phyloP scores from a whole-genome alignment of 129 eudicot species.

The Tagetes erecta region DNA sequence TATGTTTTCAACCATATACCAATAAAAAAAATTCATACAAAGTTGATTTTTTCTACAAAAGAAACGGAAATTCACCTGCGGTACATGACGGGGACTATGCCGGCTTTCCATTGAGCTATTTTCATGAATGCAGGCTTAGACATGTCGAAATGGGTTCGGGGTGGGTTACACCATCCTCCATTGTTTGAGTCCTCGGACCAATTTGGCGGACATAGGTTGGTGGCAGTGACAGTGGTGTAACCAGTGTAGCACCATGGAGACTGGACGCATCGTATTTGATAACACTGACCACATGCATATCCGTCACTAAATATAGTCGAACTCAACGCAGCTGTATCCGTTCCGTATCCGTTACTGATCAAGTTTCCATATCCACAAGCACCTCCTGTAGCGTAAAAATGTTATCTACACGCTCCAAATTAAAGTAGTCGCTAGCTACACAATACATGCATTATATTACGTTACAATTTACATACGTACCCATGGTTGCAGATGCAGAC shows the following conservation, averaged over 20 bases:
- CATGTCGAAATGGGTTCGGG: conserved; percentile 77
- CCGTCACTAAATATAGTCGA: conserved; percentile 64
- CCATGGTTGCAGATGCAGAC: conserved; percentile 70
- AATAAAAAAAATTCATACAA: too few species aligned
- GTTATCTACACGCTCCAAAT: neutral
- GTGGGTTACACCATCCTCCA: conserved; percentile 97
- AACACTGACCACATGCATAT: conserved; percentile 77
- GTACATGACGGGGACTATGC: conserved; percentile 72
- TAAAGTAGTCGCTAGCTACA: neutral
- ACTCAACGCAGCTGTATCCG: conserved; percentile 79
- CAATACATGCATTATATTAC: too few species aligned
- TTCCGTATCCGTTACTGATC: conserved; percentile 63
- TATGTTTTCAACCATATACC: too few species aligned
- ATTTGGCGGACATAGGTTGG: conserved; percentile 86
- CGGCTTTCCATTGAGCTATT: conserved; percentile 74
- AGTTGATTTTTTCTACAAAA: neutral
- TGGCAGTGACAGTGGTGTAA: conserved; percentile 62
- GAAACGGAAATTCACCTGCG: conserved; percentile 47
- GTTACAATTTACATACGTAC: conserved; percentile 32
- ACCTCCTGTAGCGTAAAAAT: conserved; percentile 43
- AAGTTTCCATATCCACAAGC: conserved; percentile 92
- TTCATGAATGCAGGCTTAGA: conserved; percentile 81
- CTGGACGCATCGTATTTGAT: conserved; percentile 56
- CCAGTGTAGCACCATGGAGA: conserved; percentile 60
- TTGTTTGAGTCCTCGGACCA: conserved; percentile 62